A percentile compares a stretch with the other conserved stretches of the same genome.
Evolutionary conservation across 2,329 filamentous ascomycete genomes (phyloP).

Genomic region (Trichocomaceae sp.): DNA sequence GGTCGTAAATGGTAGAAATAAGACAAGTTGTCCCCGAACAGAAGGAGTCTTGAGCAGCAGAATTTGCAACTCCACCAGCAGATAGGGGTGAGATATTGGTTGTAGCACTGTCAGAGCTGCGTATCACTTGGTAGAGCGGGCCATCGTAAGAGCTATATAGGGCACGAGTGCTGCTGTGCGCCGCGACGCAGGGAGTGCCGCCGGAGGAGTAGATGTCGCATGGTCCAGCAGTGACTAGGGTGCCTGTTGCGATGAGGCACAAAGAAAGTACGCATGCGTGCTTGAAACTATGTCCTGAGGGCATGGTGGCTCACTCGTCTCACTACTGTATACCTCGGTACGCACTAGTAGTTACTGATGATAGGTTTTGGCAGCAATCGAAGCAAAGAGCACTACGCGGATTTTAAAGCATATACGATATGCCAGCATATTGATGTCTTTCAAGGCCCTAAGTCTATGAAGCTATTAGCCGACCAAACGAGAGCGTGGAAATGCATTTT

Average conservation of each 20-base stretch:
- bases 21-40: conserved; percentile 56
- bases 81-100: conserved; percentile 47
- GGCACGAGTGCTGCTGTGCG: conserved; percentile 59
- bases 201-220: conserved; percentile 57
- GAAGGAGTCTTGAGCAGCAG: conserved; percentile 55
- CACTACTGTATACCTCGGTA: too few relatives aligned
- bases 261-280: conserved; percentile 22
- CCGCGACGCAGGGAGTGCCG: conserved; percentile 57
- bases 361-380: too few relatives aligned
- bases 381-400: too few relatives aligned
- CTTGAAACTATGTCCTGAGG: neutral
- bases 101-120: conserved; percentile 46
- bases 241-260: conserved; percentile 30
- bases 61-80: conserved; percentile 57
- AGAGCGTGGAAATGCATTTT: too few relatives aligned
- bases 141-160: conserved; percentile 51
- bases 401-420: too few relatives aligned
- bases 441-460: too few relatives aligned
- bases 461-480: too few relatives aligned
- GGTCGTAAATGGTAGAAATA: conserved; percentile 60
- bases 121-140: conserved; percentile 54
- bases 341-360: too few relatives aligned
- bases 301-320: neutral
- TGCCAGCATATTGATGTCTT: too few relatives aligned
- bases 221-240: conserved; percentile 48